Evolutionary conservation across 164 flowering plant species (phyloP).

Genomic region (Annona squamosa): DNA sequence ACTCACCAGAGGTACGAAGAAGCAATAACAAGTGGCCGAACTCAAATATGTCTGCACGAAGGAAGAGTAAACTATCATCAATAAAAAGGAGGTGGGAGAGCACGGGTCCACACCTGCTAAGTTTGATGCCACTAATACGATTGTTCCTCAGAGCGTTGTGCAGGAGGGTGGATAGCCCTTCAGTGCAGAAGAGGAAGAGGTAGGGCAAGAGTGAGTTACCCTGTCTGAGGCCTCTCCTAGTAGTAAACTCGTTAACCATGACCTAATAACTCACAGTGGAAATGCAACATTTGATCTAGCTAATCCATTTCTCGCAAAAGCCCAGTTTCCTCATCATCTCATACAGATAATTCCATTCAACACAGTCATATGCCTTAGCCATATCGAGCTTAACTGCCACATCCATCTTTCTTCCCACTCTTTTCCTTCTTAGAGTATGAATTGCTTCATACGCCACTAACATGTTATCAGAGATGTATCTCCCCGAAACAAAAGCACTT

Average conservation of each 20-base stretch:
- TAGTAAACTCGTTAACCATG: not conserved
- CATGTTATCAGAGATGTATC: no score
- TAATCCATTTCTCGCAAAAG: no score
- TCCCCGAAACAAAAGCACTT: no score
- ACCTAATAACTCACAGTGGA: not conserved
- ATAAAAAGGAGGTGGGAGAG: not conserved
- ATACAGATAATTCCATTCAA: not conserved
- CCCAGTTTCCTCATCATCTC: no score
- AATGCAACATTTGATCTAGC: not conserved
- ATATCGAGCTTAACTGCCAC: no score
- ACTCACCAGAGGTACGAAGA: no score
- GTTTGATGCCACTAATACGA: not conserved
- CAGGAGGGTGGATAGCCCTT: not conserved
- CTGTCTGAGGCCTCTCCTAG: not conserved
- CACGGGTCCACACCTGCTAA: not conserved
- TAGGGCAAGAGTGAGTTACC: not conserved
- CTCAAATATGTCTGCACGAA: not conserved
- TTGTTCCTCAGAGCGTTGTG: not conserved
- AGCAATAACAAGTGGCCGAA: not conserved
- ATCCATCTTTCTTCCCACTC: no score
- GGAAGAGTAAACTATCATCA: not conserved
- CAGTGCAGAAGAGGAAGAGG: not conserved
- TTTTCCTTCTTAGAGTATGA: no score
- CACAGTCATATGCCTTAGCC: not conserved
- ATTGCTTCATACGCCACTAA: no score